Percentiles rank a stretch among this genome's conserved stretches.
Evolutionary conservation across 768 basidiomycete species (phyloP).

Genomic region (Saitozyma sp.): DNA sequence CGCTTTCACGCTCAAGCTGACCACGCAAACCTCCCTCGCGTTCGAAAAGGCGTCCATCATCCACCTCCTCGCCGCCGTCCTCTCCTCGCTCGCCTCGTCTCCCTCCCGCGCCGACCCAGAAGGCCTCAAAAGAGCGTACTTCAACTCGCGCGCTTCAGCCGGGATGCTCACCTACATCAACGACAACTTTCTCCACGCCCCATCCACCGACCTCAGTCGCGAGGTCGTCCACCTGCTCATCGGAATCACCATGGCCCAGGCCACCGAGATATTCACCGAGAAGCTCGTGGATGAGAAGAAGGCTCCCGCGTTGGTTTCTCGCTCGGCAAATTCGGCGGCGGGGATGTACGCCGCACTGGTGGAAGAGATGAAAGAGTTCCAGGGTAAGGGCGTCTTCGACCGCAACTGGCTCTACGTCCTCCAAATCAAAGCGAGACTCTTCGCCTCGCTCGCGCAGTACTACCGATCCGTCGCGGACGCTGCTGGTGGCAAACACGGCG

Average conservation of each 20-base stretch:
- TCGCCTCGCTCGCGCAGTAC: conserved; percentile 81
- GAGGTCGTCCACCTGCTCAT: conserved; percentile 93
- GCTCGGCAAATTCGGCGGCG: conserved; percentile 80
- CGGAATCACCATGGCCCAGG: conserved; percentile 84
- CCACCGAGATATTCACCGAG: conserved; percentile 94
- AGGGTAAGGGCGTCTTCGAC: conserved; percentile 94
- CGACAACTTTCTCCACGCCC: conserved; percentile 98
- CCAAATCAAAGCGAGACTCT: conserved; percentile 89
- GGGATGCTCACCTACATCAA: conserved; percentile 99
- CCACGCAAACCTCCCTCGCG: conserved; percentile 91
- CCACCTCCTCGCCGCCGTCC: conserved; percentile 91
- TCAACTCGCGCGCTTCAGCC: conserved; percentile 82
- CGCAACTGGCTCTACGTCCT: conserved; percentile 82
- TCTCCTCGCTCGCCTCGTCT: conserved; percentile 75
- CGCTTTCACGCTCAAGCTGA: conserved; percentile 91
- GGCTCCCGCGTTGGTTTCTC: conserved; percentile 65
- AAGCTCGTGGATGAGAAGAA: conserved; percentile 94
- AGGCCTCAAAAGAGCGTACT: conserved; percentile 88
- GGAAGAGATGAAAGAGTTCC: conserved; percentile 94
- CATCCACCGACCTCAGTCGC: conserved; percentile 87
- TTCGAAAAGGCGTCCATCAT: conserved; percentile 98
- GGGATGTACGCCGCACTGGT: conserved; percentile 75
- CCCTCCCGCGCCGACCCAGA: conserved; percentile 78
- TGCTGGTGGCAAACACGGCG: conserved; percentile 76
- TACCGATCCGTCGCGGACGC: conserved; percentile 78